These are phyloP conservation scores for Colletotrichum salicis DNA, from an alignment of 2,329 filamentous ascomycete species.

Conservation along the genomic window DNA sequence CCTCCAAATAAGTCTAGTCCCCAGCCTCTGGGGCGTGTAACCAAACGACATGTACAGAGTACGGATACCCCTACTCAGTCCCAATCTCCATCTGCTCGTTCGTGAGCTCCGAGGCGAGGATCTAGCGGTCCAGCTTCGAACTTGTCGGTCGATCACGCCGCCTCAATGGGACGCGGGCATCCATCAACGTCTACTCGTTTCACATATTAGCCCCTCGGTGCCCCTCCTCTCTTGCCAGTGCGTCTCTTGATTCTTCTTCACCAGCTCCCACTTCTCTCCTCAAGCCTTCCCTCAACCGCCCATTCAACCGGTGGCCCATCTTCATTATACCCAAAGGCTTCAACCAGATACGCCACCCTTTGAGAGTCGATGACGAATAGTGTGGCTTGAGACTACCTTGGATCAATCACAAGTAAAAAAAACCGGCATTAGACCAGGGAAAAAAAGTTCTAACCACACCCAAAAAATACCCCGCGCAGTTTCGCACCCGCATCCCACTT, in stretches of 20 bases:
- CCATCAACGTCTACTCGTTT: slow-evolving; percentile 22
- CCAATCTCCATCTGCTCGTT: slow-evolving; percentile 19
- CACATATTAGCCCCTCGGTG: slow-evolving; percentile 33
- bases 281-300: neutral
- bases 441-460: slow-evolving; percentile 3
- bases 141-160: slow-evolving; percentile 27
- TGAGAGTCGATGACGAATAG: slow-evolving; percentile 32
- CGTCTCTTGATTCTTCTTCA: slow-evolving; percentile 17
- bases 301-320: slow-evolving; percentile 5
- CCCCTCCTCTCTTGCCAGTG: slow-evolving; percentile 19
- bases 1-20: slow-evolving; percentile 18
- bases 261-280: slow-evolving; percentile 5
- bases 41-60: slow-evolving; percentile 17
- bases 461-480: slow-evolving; percentile 14
- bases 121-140: slow-evolving; percentile 12
- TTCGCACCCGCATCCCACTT: slow-evolving; percentile 30
- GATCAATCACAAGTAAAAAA: slow-evolving; percentile 24
- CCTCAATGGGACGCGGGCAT: slow-evolving; percentile 3
- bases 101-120: slow-evolving; percentile 28
- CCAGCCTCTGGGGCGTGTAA: slow-evolving; percentile 12
- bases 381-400: slow-evolving; percentile 28
- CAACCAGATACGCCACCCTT: slow-evolving; percentile 14
- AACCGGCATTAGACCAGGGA: neutral
- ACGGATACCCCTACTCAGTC: neutral
- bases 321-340: neutral